These are phyloP conservation scores for Lablab purpureus DNA, from an alignment of 306 rosid species.

Conservation along the genomic window DNA sequence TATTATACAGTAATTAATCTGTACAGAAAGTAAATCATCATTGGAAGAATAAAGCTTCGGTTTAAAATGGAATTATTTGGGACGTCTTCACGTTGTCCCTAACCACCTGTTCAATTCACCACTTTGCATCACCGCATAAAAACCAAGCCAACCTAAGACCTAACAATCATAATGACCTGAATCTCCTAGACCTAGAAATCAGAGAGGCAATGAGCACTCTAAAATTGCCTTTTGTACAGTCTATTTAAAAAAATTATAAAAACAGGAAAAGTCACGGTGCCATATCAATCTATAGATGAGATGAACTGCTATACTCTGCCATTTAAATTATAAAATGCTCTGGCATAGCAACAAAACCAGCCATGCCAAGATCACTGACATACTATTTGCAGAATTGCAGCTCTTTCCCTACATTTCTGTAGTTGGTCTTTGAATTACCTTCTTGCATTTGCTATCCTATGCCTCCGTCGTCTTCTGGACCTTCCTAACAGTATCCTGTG, in stretches of 20 bases:
- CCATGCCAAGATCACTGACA: conserved; percentile 35
- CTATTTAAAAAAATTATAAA: conserved; percentile 41
- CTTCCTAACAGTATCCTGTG: conserved; percentile 54
- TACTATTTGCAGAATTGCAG: conserved; percentile 34
- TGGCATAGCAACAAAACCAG: conserved; percentile 44
- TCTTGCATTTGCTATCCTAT: conserved; percentile 51
- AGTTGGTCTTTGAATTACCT: conserved; percentile 35
- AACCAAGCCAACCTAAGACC: conserved; percentile 43
- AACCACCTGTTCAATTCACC: conserved; percentile 49
- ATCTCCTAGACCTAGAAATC: conserved; percentile 48
- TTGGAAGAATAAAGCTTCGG: conserved; percentile 30
- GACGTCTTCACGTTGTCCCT: conserved; percentile 38
- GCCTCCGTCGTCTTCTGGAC: conserved; percentile 63
- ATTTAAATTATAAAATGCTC: conserved; percentile 44
- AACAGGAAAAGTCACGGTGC: conserved; percentile 26
- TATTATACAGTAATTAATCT: conserved; percentile 42
- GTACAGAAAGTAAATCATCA: conserved; percentile 49
- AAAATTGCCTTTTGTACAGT: conserved; percentile 50
- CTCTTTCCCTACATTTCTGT: conserved; percentile 43
- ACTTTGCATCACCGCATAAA: conserved; percentile 45
- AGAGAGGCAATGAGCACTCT: conserved; percentile 51
- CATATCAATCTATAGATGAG: conserved; percentile 38
- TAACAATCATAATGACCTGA: conserved; percentile 36
- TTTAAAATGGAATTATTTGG: conserved; percentile 45
- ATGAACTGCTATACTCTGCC: conserved; percentile 46